Percentiles rank a stretch among this genome's conserved stretches.
These are phyloP conservation scores for Tetrastigma voinierianum DNA, from an alignment of 164 flowering plant species.

Conservation along the genomic window DNA sequence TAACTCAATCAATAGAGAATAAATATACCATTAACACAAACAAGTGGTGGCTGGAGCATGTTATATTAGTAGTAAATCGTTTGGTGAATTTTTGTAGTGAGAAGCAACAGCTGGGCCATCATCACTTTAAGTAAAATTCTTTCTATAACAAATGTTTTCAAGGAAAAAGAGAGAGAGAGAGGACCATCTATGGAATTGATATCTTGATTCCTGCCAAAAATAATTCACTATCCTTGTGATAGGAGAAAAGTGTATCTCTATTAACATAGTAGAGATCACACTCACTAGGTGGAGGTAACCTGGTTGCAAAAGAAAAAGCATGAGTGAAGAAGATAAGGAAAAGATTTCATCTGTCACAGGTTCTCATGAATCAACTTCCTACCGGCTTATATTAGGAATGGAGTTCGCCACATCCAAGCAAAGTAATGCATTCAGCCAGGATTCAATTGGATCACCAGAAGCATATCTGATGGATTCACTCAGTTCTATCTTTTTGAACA, in stretches of 20 bases:
- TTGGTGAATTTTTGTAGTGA: conserved; percentile 96
- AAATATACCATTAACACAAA: conserved; percentile 85
- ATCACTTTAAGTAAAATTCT: too few species aligned
- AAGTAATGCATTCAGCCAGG: conserved; percentile 92
- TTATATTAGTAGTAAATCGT: conserved; percentile 92
- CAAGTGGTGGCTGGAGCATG: conserved; percentile 99
- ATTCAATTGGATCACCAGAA: conserved; percentile 86
- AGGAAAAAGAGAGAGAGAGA: background rate
- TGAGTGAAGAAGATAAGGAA: conserved; percentile 12
- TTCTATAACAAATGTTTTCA: background rate
- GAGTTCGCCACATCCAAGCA: conserved; percentile 76
- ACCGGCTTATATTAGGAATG: conserved; percentile 75
- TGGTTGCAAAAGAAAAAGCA: conserved; percentile 17
- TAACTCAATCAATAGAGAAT: background rate
- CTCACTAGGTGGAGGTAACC: conserved; percentile 78
- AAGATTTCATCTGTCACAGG: background rate
- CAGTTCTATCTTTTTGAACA: conserved; percentile 84
- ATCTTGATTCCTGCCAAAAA: conserved; percentile 76
- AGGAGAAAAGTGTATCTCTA: conserved; percentile 95
- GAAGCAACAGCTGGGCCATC: conserved; percentile 98
- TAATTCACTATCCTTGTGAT: conserved; percentile 87
- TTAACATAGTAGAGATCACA: conserved; percentile 97
- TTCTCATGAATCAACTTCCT: background rate
- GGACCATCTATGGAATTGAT: conserved; percentile 1
- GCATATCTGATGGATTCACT: conserved; percentile 94